Evolutionary conservation across 331 rosid genomes (phyloP).

Genomic region (Acacia concinna): DNA sequence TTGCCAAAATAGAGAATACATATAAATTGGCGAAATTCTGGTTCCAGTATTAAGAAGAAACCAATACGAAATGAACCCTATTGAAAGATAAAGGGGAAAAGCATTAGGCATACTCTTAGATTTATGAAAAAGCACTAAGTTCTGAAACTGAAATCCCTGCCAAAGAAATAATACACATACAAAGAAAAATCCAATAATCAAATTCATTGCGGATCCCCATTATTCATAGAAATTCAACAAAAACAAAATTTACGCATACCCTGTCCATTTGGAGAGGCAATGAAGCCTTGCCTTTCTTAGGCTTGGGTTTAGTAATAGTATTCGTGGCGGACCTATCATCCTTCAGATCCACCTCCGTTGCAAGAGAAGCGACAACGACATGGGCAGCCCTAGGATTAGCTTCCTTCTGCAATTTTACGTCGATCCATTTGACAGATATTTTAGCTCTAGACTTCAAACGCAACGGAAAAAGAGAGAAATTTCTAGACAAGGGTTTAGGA

Average conservation of each 20-base stretch:
- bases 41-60: neutral
- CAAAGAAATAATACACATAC: conserved; percentile 26
- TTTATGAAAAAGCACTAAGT: conserved; percentile 15
- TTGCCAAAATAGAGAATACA: neutral
- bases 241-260: conserved; percentile 37
- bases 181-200: conserved; percentile 35
- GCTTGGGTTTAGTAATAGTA: conserved; percentile 38
- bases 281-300: conserved; percentile 84
- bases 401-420: conserved; percentile 27
- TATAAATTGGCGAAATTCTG: neutral
- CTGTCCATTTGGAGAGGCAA: conserved; percentile 79
- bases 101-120: conserved; percentile 14
- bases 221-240: neutral
- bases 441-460: conserved; percentile 5
- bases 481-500: conserved; percentile 40
- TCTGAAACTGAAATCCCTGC: conserved; percentile 29
- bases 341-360: conserved; percentile 53
- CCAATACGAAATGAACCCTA: neutral
- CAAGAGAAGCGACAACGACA: conserved; percentile 52
- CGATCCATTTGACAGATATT: conserved; percentile 31
- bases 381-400: conserved; percentile 27
- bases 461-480: conserved; percentile 49
- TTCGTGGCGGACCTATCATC: conserved; percentile 27
- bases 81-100: neutral
- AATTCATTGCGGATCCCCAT: neutral